phyloP scores from a whole-genome alignment of 441 rosid genomes.

The Gossypium gossypioides region DNA sequence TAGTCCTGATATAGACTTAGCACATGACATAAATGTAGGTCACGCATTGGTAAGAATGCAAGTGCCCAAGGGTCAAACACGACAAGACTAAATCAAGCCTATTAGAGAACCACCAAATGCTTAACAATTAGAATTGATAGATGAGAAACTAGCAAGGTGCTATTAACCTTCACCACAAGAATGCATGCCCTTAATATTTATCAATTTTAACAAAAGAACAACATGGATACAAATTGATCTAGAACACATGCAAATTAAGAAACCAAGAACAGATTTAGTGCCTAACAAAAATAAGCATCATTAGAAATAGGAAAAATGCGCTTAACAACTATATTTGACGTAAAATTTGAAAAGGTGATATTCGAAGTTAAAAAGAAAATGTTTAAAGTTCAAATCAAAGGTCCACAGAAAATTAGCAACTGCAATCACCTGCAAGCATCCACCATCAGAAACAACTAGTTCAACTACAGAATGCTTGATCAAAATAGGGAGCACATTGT shows the following conservation, averaged over 20 bases:
- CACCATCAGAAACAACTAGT: conserved; percentile 76
- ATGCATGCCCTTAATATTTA: neutral
- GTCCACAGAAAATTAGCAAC: neutral
- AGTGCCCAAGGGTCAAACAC: neutral
- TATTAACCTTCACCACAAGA: neutral
- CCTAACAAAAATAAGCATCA: neutral
- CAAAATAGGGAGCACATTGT: conserved; percentile 73
- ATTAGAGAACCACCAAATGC: neutral
- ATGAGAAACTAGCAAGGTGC: neutral
- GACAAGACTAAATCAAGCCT: neutral
- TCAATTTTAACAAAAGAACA: neutral
- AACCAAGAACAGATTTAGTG: neutral
- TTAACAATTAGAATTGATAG: neutral
- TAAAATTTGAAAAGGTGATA: neutral
- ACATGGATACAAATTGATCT: neutral
- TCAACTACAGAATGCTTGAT: conserved; percentile 81
- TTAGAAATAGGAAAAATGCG: neutral
- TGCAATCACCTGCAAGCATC: conserved; percentile 69
- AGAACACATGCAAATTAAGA: neutral
- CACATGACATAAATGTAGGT: neutral
- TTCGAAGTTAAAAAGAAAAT: conserved; percentile 16
- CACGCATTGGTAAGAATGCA: neutral
- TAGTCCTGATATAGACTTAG: neutral
- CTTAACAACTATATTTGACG: neutral
- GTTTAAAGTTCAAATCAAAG: neutral